Base-by-base conservation (phyloP, 2,329 filamentous ascomycete species). In the Malbranchea zuffiana region DNA sequence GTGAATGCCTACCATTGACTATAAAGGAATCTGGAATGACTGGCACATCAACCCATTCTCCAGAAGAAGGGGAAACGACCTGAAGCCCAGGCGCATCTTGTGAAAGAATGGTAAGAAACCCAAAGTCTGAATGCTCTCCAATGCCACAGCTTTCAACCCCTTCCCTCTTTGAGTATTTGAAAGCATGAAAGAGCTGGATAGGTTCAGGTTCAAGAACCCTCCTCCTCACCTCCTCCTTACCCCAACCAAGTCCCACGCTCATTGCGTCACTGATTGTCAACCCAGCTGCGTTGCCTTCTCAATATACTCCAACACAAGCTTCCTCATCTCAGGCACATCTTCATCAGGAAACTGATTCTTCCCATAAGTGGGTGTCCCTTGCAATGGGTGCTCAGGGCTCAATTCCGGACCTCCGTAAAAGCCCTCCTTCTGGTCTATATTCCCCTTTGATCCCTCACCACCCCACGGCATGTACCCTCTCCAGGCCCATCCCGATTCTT, bases 341-440 rank as follows among this genome's bases (percentile, higher is more conserved):
- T 32, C 19, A 15, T 39, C 36, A 13, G 36, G 36, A 10, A 39
- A 39, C 36, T 39, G 36, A 20, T 39, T 39, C 21, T 21, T 10
- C 11, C 36, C 36, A 18, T 39, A 33, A 3, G 29, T 39, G 12
- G 29, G 36, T 13, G 27, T 19, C 8, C 36, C 36, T 7, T 33
- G 32, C 29, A 33, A 20, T 10, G 36, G 36, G 23, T 30, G 26
- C 13, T 39, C 29, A 2, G 36, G 37, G 32, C 15, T 25, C 17
- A 40, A 25, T 25, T 40, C 37, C 18, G 37, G 32, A 11, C 37
- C 37, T 40, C 31, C 37, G 15, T 40, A 40, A 26, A 40, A 40
- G 4, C 37, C 32, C 20, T 40, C 37, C 26, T 40, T 40, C 32
- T 40, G 37, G 26, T 40, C 37, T 18, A 18, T 35, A 31, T 26